Base-by-base conservation (phyloP, 23 red algal genomes). In the Pyropia haitanensis region DNA sequence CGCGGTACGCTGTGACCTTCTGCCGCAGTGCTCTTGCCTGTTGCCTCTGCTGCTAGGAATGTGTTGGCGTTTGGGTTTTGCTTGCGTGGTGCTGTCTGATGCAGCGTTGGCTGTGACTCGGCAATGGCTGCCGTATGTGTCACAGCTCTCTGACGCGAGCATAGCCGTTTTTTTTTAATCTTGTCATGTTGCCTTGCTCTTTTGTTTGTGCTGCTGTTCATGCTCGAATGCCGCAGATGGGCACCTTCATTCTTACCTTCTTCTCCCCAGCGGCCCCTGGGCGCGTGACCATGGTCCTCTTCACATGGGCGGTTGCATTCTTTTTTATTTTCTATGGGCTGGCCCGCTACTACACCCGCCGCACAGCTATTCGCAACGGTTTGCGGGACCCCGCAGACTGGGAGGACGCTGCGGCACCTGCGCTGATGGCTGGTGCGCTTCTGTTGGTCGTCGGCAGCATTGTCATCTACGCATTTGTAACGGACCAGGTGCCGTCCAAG, bases 181-280 rank as follows among this genome's bases (percentile, higher is more conserved):
- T 7, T 3, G 39, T 46, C 10, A 46, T 46, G 39, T 3, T 46
- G 5, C 4, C 10, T 46, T 7, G 10, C 39, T 46, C 39, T 46
- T 5, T 32, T 13, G 39, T 13, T 46, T 13, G 30, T 12, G 8
- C 39, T 9, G 39, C 13, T 46, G 39, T 46, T 12, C 2, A 1
- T 3, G 39, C 10, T 46, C 10, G 4, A 46, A 12, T 12, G 39
- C 4, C 39, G 39, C 39, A 46, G 53, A 79, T 79, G 74, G 74
- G 74, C 25, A 79, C 74, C 17, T 79, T 79, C 55, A 79, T 79
- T 44, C 53, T 79, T 12, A 68, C 59, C 28, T 79, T 79, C 59
- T 79, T 61, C 28, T 64, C 74, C 33, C 58, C 63, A n/a, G 56
- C 55, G 18, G 20, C 33, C 0, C 33, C 33, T 23, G 33, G 65